Evolutionary conservation across 2,329 filamentous ascomycete genomes (phyloP).

Genomic region (Helicocarpus griseus): DNA sequence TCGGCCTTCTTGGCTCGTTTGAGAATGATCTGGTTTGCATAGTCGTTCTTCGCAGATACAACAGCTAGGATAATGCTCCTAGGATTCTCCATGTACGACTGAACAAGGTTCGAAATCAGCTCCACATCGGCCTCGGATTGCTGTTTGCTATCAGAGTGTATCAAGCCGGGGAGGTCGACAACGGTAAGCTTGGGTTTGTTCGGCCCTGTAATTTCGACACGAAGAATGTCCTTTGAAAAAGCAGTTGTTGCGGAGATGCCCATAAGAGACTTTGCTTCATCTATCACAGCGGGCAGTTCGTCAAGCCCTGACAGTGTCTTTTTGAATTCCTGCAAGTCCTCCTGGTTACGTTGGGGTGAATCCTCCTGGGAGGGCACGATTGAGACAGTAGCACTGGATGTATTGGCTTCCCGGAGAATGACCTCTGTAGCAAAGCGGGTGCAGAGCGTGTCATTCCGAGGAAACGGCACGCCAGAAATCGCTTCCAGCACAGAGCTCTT

Average conservation of each 20-base stretch:
- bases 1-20: conserved; percentile 23
- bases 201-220: conserved; percentile 9
- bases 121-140: conserved; percentile 14
- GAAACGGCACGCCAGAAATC: conserved; percentile 21
- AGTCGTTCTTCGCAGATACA: conserved; percentile 41
- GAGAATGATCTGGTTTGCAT: conserved; percentile 50
- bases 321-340: too few species aligned
- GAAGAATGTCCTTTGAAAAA: conserved; percentile 7
- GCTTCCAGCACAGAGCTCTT: conserved; percentile 24
- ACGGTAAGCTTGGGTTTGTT: conserved; percentile 9
- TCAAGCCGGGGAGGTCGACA: conserved; percentile 11
- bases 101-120: conserved; percentile 6
- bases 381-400: too few species aligned
- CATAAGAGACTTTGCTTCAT: too few species aligned
- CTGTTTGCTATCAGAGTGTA: conserved; percentile 8
- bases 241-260: conserved; percentile 11
- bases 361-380: too few species aligned
- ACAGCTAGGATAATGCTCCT: conserved; percentile 53
- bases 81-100: conserved; percentile 45
- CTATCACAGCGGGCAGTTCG: too few species aligned
- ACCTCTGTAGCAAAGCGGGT: conserved; percentile 24
- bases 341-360: too few species aligned
- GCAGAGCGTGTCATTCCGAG: conserved; percentile 20
- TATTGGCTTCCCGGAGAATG: too few species aligned
- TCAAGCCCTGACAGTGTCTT: too few species aligned